A percentile compares a stretch with the other conserved stretches of the same genome.
These are phyloP conservation scores for Chaetomium sp. DNA, from an alignment of 2,329 filamentous ascomycete species.

Conservation along the genomic window DNA sequence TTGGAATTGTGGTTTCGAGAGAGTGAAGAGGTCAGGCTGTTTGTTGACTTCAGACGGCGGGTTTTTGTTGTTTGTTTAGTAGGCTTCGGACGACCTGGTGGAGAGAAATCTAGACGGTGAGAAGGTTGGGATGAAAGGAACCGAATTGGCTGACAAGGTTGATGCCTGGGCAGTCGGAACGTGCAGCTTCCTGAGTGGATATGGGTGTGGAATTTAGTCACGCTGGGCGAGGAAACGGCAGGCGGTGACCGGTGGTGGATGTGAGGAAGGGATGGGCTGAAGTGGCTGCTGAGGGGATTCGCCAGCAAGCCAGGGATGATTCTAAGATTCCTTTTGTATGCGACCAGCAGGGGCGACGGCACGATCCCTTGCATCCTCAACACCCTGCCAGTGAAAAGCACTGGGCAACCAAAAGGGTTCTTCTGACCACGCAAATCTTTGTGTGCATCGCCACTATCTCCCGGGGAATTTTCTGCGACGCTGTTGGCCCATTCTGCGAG, in stretches of 20 bases:
- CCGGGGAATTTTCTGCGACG: constrained; percentile 17
- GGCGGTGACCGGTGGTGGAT: constrained; percentile 26
- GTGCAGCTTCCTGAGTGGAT: constrained; percentile 30
- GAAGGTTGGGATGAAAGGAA: constrained; percentile 23
- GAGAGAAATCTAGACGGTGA: constrained; percentile 5
- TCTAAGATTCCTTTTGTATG: constrained; percentile 20
- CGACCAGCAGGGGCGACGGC: constrained; percentile 7
- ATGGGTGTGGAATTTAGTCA: constrained; percentile 27
- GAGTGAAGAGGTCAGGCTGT: not conserved
- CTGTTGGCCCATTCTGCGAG: constrained; percentile 26
- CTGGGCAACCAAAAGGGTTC: not conserved
- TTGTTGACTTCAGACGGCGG: not conserved
- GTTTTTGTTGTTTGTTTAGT: not conserved
- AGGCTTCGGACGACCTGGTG: constrained; percentile 14
- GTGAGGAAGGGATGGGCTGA: constrained; percentile 10
- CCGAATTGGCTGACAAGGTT: constrained; percentile 21
- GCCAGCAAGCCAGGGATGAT: constrained; percentile 18
- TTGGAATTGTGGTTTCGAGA: not conserved
- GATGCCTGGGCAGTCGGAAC: constrained; percentile 19
- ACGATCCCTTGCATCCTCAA: constrained; percentile 14
- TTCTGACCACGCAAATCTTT: constrained; percentile 14
- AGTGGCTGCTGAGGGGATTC: constrained; percentile 12
- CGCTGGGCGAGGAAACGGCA: constrained; percentile 27
- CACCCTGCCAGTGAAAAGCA: not conserved
- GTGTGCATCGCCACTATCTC: constrained; percentile 9